Conservation (phyloP, 1,139 yeast species). For the Yamadazyma taylorii region DNA sequence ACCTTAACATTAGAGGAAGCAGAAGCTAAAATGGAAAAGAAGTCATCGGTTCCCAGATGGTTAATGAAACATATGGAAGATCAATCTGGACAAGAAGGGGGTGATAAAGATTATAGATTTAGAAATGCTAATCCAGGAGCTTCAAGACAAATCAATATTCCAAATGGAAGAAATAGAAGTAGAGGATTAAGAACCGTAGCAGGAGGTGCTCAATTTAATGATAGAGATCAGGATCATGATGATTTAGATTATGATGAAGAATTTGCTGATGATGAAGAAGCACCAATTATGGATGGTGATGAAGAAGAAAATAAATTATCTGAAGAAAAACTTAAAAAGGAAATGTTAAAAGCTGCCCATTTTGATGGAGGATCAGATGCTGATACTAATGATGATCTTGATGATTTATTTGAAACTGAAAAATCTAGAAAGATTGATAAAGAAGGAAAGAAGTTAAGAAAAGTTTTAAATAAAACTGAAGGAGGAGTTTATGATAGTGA, state of each 20-base stretch:
- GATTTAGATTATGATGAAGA: conserved; percentile 95
- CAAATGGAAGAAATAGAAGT: conserved; percentile 16
- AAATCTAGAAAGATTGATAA: conserved; percentile 77
- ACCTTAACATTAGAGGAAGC: conserved; percentile 95
- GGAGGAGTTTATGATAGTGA: conserved; percentile 91
- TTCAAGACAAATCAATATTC: conserved; percentile 15
- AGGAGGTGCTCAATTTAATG: conserved; percentile 50
- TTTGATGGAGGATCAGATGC: conserved; percentile 63
- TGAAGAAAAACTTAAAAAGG: conserved; percentile 84
- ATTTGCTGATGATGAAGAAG: conserved; percentile 98
- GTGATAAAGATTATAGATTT: conserved; percentile 49
- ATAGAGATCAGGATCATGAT: conserved; percentile 79
- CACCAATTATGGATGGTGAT: conserved; percentile 95
- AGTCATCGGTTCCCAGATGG: conserved; percentile 86
- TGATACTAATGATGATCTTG: conserved; percentile 55
- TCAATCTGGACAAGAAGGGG: conserved; percentile 43
- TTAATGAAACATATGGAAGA: conserved; percentile 87
- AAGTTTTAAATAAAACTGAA: conserved; percentile 83
- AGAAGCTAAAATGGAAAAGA: conserved; percentile 88
- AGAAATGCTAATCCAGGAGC: conserved; percentile 26
- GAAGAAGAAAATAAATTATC: conserved; percentile 93
- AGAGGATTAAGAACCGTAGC: conserved; percentile 57
- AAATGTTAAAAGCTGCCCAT: conserved; percentile 83
- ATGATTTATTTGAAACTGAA: conserved; percentile 63
- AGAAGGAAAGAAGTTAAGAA: conserved; percentile 84